Evolutionary conservation across 495 filamentous ascomycete genomes (phyloP).

Genomic region (Penicillium turbatum): DNA sequence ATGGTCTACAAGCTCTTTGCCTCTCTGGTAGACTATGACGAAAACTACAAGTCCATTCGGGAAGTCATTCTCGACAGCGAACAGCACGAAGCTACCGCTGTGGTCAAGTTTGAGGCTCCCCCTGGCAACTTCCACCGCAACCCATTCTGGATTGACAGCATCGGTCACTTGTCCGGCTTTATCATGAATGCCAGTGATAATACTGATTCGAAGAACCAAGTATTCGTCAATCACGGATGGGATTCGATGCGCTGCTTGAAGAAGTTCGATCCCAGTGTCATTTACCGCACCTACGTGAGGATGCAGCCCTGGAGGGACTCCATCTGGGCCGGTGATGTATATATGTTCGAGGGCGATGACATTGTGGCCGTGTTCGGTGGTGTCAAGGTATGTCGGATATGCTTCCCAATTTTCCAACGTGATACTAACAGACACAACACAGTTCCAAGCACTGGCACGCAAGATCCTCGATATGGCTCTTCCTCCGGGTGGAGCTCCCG

Average conservation of each 20-base stretch:
- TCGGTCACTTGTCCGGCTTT: conserved; percentile 64
- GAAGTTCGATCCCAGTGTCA: conserved; percentile 56
- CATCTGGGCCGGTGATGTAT: conserved; percentile 50
- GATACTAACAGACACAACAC: conserved; percentile 16
- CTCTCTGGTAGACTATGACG: conserved; percentile 66
- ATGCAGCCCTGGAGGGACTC: conserved; percentile 51
- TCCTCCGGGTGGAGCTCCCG: conserved; percentile 50
- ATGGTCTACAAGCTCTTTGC: conserved; percentile 74
- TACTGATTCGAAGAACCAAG: conserved; percentile 62
- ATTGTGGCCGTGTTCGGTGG: conserved; percentile 65
- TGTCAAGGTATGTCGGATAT: conserved; percentile 46
- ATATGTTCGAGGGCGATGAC: conserved; percentile 50
- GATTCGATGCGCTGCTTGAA: conserved; percentile 67
- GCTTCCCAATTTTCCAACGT: neutral
- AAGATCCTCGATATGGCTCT: conserved; percentile 62
- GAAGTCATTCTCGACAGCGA: conserved; percentile 72
- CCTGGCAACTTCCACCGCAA: conserved; percentile 62
- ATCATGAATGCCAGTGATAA: conserved; percentile 75
- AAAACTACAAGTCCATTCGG: conserved; percentile 64
- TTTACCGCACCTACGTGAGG: conserved; percentile 67
- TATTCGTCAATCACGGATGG: conserved; percentile 76
- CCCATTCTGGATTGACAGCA: conserved; percentile 71
- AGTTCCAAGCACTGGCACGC: conserved; percentile 64
- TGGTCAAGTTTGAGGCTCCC: conserved; percentile 61
- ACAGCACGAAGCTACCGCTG: conserved; percentile 65